Conservation (phyloP, 305 asterid species). For the Withania somnifera region DNA sequence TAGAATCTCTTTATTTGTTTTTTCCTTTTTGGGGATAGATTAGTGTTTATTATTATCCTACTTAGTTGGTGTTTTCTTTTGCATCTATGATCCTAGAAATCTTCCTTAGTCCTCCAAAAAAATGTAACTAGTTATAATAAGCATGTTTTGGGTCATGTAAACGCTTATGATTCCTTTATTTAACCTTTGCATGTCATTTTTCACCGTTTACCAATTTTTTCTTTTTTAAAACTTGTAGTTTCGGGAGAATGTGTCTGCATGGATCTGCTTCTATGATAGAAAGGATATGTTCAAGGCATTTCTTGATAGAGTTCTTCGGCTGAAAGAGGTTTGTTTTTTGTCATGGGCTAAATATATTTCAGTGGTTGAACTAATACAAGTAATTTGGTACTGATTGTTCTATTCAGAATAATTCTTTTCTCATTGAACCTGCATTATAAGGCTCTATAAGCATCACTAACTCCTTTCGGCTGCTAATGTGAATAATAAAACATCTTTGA, state of each 20-base stretch:
- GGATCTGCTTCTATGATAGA: constrained; percentile 77
- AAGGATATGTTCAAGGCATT: constrained; percentile 77
- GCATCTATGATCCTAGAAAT: neutral
- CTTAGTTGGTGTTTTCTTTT: neutral
- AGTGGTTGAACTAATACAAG: neutral
- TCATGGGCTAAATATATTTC: neutral
- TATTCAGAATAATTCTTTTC: neutral
- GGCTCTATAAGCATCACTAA: neutral
- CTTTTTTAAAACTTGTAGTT: constrained; percentile 47
- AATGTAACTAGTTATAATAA: neutral
- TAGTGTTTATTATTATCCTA: neutral
- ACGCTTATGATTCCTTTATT: neutral
- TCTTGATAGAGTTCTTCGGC: constrained; percentile 77
- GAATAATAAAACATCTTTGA: neutral
- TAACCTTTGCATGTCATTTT: neutral
- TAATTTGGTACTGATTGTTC: neutral
- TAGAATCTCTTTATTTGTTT: neutral
- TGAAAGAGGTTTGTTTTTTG: constrained; percentile 63
- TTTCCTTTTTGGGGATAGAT: neutral
- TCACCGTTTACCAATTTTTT: neutral
- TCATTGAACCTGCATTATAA: neutral
- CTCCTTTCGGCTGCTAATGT: neutral
- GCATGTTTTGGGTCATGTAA: neutral
- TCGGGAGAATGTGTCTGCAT: constrained; percentile 95
- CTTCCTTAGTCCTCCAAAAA: neutral